These are phyloP conservation scores for Peribolospora baueri DNA, from an alignment of 768 basidiomycete genomes.

Conservation along the genomic window DNA sequence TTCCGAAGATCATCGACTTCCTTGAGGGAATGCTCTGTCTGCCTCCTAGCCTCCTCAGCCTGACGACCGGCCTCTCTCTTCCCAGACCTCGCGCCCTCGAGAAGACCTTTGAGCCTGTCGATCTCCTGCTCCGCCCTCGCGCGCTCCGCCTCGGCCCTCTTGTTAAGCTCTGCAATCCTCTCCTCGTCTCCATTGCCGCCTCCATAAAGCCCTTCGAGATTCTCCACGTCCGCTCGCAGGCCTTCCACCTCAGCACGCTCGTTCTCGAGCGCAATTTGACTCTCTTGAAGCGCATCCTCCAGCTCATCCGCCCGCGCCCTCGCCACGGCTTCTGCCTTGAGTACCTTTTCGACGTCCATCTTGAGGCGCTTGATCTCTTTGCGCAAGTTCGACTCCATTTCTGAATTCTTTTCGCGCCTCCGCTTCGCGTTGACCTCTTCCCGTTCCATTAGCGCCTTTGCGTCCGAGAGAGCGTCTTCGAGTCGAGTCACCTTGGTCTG, in stretches of 20 bases:
- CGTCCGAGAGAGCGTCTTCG: conserved; percentile 68
- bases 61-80: conserved; percentile 12
- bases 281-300: conserved; percentile 72
- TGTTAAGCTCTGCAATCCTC: conserved; percentile 24
- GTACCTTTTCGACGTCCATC: conserved; percentile 41
- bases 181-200: conserved; percentile 2
- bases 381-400: conserved; percentile 30
- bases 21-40: conserved; percentile 1
- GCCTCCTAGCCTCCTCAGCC: conserved; percentile 8
- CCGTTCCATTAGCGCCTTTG: conserved; percentile 34
- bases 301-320: conserved; percentile 53
- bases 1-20: conserved; percentile 6
- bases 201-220: too few species aligned
- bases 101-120: conserved; percentile 27
- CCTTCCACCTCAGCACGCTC: conserved; percentile 72
- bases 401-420: conserved; percentile 13
- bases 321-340: conserved; percentile 35
- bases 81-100: conserved; percentile 23
- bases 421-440: conserved; percentile 25
- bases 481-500: conserved; percentile 47
- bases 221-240: conserved; percentile 38
- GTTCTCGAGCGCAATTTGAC: conserved; percentile 61
- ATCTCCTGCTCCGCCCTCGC: conserved; percentile 34
- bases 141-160: conserved; percentile 30
- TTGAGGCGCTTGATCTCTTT: conserved; percentile 47